These are phyloP conservation scores for Ceratocystis variospora DNA, from an alignment of 2,329 filamentous ascomycete species.

Conservation along the genomic window DNA sequence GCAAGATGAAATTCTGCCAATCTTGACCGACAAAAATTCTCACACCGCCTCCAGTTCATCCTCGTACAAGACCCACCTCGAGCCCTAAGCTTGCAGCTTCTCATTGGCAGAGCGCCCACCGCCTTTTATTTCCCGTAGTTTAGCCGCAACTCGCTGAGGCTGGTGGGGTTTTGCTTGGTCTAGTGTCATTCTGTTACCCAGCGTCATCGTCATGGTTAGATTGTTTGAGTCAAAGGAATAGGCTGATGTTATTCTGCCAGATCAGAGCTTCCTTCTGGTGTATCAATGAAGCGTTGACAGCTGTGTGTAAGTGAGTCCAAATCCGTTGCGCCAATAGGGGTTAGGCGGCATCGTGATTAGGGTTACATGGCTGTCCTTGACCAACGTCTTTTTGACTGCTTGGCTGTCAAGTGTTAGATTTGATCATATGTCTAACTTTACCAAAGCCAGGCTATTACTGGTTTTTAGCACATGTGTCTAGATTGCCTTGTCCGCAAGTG, in stretches of 20 bases:
- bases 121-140: conserved; percentile 15
- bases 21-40: conserved; percentile 32
- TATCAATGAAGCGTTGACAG: background rate
- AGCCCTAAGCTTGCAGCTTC: background rate
- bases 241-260: conserved; percentile 12
- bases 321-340: background rate
- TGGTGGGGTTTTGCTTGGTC: conserved; percentile 11
- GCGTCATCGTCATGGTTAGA: conserved; percentile 7
- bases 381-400: no score
- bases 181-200: background rate
- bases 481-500: no score
- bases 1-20: conserved; percentile 28
- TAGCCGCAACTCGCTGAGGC: conserved; percentile 8
- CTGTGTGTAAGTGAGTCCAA: background rate
- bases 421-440: no score
- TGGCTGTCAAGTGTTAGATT: no score
- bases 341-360: background rate
- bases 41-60: conserved; percentile 27
- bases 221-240: background rate
- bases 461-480: no score
- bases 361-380: background rate
- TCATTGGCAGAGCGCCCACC: conserved; percentile 17
- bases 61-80: background rate
- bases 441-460: no score
- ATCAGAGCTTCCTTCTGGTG: background rate